Percentiles rank a stretch among this genome's conserved stretches.
phyloP scores from a whole-genome alignment of 2,329 filamentous ascomycete species.

The Colletotrichum gigasporum region DNA sequence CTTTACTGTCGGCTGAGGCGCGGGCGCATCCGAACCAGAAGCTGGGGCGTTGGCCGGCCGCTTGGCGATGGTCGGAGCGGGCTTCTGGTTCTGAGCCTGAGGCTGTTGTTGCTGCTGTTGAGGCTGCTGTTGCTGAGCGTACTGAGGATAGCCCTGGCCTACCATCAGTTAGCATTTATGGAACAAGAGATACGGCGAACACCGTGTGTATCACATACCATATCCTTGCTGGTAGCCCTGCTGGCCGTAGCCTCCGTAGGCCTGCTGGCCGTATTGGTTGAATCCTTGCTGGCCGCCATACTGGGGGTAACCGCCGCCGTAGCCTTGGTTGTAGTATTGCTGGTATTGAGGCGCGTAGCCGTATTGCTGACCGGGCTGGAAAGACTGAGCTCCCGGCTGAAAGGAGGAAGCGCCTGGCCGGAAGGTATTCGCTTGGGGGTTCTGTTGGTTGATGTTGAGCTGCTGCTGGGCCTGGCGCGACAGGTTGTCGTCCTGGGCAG shows the following conservation, averaged over 20 bases:
- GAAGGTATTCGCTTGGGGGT: conserved; percentile 54
- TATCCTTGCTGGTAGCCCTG: conserved; percentile 59
- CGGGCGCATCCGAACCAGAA: conserved; percentile 51
- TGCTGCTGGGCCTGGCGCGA: conserved; percentile 80
- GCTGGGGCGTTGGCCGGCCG: conserved; percentile 60
- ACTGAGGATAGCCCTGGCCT: conserved; percentile 56
- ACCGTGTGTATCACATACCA: conserved; percentile 22
- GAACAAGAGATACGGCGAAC: neutral
- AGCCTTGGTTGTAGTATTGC: conserved; percentile 61
- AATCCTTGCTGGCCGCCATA: conserved; percentile 57
- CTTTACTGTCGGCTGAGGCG: conserved; percentile 60
- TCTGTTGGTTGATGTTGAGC: conserved; percentile 74
- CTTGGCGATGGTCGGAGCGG: conserved; percentile 72
- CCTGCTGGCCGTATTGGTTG: conserved; percentile 55
- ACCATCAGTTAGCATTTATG: neutral
- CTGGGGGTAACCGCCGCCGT: conserved; percentile 62
- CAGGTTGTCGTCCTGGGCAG: conserved; percentile 81
- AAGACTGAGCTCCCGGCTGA: conserved; percentile 75
- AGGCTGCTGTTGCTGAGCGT: conserved; percentile 57
- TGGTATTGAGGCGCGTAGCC: conserved; percentile 66
- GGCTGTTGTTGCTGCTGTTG: conserved; percentile 53
- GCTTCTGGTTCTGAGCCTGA: conserved; percentile 43
- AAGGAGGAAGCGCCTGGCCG: conserved; percentile 70
- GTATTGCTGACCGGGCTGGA: conserved; percentile 77
- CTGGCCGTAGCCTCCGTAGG: conserved; percentile 48